Percentiles rank a stretch among this genome's conserved stretches.
phyloP scores from a whole-genome alignment of 208 protist species.

The Trichomonas tenax region DNA sequence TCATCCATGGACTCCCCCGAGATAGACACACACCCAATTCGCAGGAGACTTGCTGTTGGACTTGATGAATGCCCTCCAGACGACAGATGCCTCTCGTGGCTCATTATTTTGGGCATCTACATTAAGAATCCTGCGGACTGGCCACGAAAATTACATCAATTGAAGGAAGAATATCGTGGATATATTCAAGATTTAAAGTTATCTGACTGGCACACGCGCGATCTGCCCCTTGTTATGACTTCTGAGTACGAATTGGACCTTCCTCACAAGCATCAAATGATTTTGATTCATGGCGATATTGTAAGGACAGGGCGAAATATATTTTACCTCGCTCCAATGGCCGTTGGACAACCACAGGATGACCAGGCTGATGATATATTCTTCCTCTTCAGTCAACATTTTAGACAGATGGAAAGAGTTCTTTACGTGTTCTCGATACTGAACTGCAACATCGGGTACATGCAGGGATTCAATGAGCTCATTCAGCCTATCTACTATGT shows the following conservation, averaged over 20 bases:
- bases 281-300: background rate
- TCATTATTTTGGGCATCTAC: background rate
- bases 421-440: background rate
- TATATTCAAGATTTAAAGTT: background rate
- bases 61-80: background rate
- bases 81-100: background rate
- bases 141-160: background rate
- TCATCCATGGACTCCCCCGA: too few relatives aligned
- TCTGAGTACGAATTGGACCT: background rate
- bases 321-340: background rate
- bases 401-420: background rate
- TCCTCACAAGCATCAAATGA: background rate
- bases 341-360: background rate
- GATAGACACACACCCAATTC: background rate
- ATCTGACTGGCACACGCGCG: background rate
- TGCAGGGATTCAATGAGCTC: conserved; percentile 6
- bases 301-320: background rate
- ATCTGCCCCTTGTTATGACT: background rate
- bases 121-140: background rate
- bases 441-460: background rate
- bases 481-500: background rate
- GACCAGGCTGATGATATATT: background rate
- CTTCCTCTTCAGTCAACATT: background rate
- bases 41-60: background rate
- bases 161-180: background rate